Conservation (phyloP, 345 rosid genomes). For the Passiflora organensis region DNA sequence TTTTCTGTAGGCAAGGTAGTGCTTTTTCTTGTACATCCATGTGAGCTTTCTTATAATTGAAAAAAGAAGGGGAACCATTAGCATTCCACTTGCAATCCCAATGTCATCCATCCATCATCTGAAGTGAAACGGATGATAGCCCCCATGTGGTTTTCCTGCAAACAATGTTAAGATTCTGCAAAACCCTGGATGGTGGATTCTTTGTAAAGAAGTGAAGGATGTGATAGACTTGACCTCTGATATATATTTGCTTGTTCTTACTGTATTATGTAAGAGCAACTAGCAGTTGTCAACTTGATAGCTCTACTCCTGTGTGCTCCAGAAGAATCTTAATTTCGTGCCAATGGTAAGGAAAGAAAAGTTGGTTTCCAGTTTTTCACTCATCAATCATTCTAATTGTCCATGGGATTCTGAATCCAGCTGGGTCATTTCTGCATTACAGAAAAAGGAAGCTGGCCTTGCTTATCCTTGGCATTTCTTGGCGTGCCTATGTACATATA, state of each 20-base stretch:
- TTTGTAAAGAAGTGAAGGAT: slow-evolving; percentile 12
- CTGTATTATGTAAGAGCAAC: slow-evolving; percentile 14
- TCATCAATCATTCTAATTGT: too few species aligned
- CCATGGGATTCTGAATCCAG: too few species aligned
- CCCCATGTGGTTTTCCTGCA: not conserved
- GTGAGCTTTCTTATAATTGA: not conserved
- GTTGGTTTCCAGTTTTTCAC: too few species aligned
- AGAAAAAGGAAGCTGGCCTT: too few species aligned
- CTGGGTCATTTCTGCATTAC: too few species aligned
- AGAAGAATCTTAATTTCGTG: too few species aligned
- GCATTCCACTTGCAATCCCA: slow-evolving; percentile 3
- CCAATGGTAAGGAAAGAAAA: too few species aligned
- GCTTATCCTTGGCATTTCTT: too few species aligned
- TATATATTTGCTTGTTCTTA: slow-evolving; percentile 14
- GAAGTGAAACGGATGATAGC: slow-evolving; percentile 3
- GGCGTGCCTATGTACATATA: too few species aligned
- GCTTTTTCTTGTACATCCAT: slow-evolving; percentile 10
- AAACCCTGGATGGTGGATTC: slow-evolving; percentile 1
- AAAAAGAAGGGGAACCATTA: too few species aligned
- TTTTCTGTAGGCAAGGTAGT: not conserved
- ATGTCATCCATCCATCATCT: not conserved
- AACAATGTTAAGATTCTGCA: not conserved
- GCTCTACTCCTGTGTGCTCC: not conserved
- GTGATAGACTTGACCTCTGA: slow-evolving; percentile 25
- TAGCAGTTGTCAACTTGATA: slow-evolving; percentile 2